phyloP scores from a whole-genome alignment of 1,284 basidiomycete genomes.

The Chiua sp. region DNA sequence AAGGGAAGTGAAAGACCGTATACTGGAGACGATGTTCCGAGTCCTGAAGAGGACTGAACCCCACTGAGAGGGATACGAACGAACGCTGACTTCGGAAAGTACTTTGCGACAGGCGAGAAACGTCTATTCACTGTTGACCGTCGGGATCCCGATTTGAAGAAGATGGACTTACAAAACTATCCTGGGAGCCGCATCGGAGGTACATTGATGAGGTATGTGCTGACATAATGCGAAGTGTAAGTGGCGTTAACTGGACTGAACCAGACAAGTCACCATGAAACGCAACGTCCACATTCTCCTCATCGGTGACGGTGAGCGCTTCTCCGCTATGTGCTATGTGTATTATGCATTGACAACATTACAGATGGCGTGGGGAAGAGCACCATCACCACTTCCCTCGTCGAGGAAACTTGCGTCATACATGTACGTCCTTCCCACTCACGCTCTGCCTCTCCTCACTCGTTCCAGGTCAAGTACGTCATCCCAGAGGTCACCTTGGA shows the following conservation, averaged over 20 bases:
- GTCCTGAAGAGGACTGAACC: constrained; percentile 52
- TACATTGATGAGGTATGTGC: constrained; percentile 41
- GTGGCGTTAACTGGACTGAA: background rate
- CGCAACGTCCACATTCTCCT: constrained; percentile 84
- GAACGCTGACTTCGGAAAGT: constrained; percentile 43
- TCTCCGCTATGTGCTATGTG: too few relatives aligned
- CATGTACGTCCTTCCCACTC: constrained; percentile 57
- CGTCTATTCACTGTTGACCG: constrained; percentile 15
- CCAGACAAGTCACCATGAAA: constrained; percentile 57
- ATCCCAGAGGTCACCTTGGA: constrained; percentile 95
- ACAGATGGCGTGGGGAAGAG: too few relatives aligned
- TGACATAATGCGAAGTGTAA: constrained; percentile 21
- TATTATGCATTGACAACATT: too few relatives aligned
- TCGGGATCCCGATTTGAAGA: constrained; percentile 22
- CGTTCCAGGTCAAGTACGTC: constrained; percentile 80
- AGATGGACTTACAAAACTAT: constrained; percentile 57
- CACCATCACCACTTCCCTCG: too few relatives aligned
- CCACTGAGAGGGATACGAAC: constrained; percentile 59
- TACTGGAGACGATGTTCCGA: constrained; percentile 32
- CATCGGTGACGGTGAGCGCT: too few relatives aligned
- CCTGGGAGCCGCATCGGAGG: constrained; percentile 56
- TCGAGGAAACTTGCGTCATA: constrained; percentile 75
- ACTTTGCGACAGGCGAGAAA: constrained; percentile 17
- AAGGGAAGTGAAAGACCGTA: constrained; percentile 39
- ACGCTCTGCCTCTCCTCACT: constrained; percentile 17